Base-by-base conservation (phyloP, 208 protist species). In the Polymyxa betae region DNA sequence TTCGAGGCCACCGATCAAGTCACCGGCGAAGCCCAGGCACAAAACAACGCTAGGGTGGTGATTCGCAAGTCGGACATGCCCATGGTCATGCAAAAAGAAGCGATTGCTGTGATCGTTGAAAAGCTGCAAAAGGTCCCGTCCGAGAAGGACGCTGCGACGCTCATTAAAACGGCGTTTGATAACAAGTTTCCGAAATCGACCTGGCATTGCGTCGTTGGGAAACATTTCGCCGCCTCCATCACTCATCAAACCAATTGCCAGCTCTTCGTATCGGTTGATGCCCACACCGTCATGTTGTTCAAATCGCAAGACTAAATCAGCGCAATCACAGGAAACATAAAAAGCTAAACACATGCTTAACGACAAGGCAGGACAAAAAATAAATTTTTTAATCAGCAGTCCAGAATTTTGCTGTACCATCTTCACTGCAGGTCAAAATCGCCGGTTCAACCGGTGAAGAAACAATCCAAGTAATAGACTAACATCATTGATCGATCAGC, bases 251-350 rank as follows among this genome's bases (percentile, higher is more conserved):
- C 16, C 12, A 35, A 5, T 5, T 82, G 5, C n/a, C 35, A 82
- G 40, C 5, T 82, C 16, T 82, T 82, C 72, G 35, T 82, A 5
- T 82, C 72, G 16, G 35, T 82, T n/a, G 40, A 82, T n/a, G 5
- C 35, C 16, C 72, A 35, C 5, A 82, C 72, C 72, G 40, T 82
- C 16, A 82, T 82, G 72, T 82, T 82, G 72, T 82, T 82, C 72
- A 82, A 82, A 82, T 82, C 72, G 40, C 72, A 82, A n/a, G 72
- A 82, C 5, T 82, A 82, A 82, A 60, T n/a, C n/a, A n/a, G n/a
- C n/a, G n/a, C n/a, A n/a, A n/a, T n/a, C n/a, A n/a, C 54, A 29
- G 29, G 54, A 66, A 29, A 66, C 20, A 66, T 29, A 66, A 66
- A 16, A 29, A 66, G 54, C 29, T 16, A 29, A 16, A 32, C 54